These are phyloP conservation scores for Kokia cookei DNA, from an alignment of 441 rosid genomes.

Conservation along the genomic window DNA sequence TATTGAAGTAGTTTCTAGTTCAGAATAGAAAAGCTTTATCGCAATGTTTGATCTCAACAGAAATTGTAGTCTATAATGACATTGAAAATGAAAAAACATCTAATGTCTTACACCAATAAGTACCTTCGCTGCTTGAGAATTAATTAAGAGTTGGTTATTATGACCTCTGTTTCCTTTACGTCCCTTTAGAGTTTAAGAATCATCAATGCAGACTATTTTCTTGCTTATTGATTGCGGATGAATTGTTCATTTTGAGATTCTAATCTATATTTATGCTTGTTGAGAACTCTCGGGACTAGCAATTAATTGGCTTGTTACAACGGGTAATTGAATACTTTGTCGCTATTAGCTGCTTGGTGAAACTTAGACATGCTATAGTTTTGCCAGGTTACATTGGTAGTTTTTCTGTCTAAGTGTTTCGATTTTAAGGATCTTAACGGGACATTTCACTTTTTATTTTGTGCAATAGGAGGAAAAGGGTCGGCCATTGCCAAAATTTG, in stretches of 20 bases:
- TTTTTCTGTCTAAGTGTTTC: background rate
- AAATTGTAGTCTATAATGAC: background rate
- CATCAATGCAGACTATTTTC: background rate
- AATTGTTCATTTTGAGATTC: background rate
- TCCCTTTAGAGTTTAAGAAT: background rate
- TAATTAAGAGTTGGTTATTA: background rate
- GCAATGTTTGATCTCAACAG: background rate
- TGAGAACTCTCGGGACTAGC: background rate
- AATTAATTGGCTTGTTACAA: background rate
- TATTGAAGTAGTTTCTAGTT: background rate
- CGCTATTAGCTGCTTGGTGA: background rate
- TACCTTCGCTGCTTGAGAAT: background rate
- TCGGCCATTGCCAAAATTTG: constrained; percentile 69
- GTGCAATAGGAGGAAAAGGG: constrained; percentile 58
- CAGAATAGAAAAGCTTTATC: background rate
- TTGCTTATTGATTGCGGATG: background rate
- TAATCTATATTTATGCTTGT: background rate
- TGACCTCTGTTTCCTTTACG: background rate
- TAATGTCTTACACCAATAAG: background rate
- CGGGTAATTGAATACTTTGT: background rate
- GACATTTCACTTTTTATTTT: background rate
- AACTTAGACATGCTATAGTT: background rate
- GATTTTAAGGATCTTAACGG: background rate
- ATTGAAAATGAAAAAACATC: background rate
- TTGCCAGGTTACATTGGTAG: background rate